A percentile compares a stretch with the other conserved stretches of the same genome.
phyloP scores from a whole-genome alignment of 805 yeast species.

The Candida nanaspora region DNA sequence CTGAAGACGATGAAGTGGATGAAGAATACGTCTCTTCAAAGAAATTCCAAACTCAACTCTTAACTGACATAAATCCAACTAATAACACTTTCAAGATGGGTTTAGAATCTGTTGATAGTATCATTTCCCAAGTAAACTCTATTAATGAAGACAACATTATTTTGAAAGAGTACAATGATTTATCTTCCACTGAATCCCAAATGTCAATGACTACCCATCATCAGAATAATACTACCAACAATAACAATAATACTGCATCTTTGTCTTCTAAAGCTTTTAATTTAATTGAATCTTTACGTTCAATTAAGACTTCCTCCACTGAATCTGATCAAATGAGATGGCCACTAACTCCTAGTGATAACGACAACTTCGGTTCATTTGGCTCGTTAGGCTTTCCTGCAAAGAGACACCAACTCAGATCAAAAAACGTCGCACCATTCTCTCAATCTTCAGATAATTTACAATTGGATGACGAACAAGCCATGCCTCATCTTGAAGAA shows the following conservation, averaged over 20 bases:
- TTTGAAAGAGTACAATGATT: constrained; percentile 5
- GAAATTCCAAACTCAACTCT: not conserved
- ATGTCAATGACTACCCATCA: not conserved
- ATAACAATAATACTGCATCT: constrained; percentile 1
- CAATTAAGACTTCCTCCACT: constrained; percentile 2
- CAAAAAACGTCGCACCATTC: too few species aligned
- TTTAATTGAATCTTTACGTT: constrained; percentile 7
- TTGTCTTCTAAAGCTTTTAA: constrained; percentile 6
- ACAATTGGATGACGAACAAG: too few species aligned
- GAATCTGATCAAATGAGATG: constrained; percentile 1
- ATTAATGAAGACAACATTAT: constrained; percentile 12
- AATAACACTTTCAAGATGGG: constrained; percentile 15
- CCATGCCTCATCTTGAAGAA: constrained; percentile 12
- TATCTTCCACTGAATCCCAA: not conserved
- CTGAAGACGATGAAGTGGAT: constrained; percentile 16
- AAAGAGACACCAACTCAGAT: not conserved
- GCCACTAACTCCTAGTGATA: constrained; percentile 3
- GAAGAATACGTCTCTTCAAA: constrained; percentile 10
- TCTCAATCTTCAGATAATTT: too few species aligned
- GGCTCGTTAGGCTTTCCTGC: not conserved
- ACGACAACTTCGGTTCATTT: constrained; percentile 1
- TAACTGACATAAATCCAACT: not conserved
- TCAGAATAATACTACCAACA: not conserved
- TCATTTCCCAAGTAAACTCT: constrained; percentile 17
- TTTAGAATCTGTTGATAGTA: constrained; percentile 22